Base-by-base conservation (phyloP, 2,329 filamentous ascomycete species). In the Penicillium sumatraense region DNA sequence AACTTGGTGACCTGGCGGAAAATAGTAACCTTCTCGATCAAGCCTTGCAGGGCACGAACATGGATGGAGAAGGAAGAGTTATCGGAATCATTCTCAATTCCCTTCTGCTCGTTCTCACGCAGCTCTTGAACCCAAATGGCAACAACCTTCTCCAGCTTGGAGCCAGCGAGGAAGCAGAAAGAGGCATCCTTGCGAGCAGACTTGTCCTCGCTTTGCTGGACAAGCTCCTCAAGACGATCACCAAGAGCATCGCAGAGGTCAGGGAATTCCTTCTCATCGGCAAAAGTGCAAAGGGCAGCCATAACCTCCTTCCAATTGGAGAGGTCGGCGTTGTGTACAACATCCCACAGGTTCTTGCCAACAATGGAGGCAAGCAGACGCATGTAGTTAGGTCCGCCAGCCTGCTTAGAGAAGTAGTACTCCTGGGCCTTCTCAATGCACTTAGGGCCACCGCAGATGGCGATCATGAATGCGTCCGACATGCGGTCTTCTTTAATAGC, bases 21-120 rank as follows among this genome's bases (percentile, higher is more conserved):
- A 51, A 99, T 86, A 0, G 93, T 96, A 44, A 99, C 95, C 81
- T 99, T 99, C 78, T 99, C 95, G 59, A 99, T 96, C 70, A 99
- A 93, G 62, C 90, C 88, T 74, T 98, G 95, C 40, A 99, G 80
- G 44, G 89, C 89, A 58, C 87, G 87, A 52, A 93, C 92, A 68
- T 98, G 95, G 47, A 98, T 87, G 0, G 93, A 96, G 77, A 97
- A 99, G 54, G 86, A 89, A 20, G 90, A 93, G 67, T 92, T 90
- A 29, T 85, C 85, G 21, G 82, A 82, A 18, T 84, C 81, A 59
- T 88, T 83, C 65, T 91, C 83, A 58, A 96, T 80, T 11, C 86
- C 87, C 41, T 86, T 86, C 66, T 89, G 85, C 74, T 97, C 92
- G 21, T 87, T 84, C 75, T 98, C 92, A 62, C 91, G 84, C 14